Percentiles rank a stretch among this genome's conserved stretches.
Evolutionary conservation across 2,329 filamentous ascomycete genomes (phyloP).

Genomic region (Trichoderma sp.): DNA sequence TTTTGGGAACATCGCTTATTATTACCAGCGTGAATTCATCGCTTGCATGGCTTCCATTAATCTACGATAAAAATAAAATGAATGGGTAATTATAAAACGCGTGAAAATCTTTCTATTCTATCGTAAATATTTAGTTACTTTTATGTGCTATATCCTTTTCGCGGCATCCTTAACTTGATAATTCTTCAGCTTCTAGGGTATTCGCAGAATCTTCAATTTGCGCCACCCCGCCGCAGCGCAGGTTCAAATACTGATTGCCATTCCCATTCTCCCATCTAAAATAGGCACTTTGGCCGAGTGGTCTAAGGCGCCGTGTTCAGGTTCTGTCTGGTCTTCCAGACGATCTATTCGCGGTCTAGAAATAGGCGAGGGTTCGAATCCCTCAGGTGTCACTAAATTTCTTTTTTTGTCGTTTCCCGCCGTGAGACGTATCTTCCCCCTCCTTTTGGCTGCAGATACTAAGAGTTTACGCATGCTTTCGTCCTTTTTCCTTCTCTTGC

Average conservation of each 20-base stretch:
- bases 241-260: neutral
- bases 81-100: neutral
- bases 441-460: neutral
- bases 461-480: neutral
- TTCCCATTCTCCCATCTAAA: neutral
- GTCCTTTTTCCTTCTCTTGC: neutral
- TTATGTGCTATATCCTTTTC: neutral
- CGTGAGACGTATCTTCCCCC: neutral
- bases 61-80: neutral
- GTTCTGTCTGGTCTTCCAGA: neutral
- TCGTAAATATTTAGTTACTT: neutral
- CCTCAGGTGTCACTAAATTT: conserved; percentile 37
- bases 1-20: neutral
- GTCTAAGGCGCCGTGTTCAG: conserved; percentile 36
- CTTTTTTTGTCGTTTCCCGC: neutral
- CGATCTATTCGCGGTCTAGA: conserved; percentile 35
- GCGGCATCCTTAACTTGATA: no score
- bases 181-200: neutral
- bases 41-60: neutral
- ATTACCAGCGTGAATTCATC: neutral
- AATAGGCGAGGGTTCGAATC: conserved; percentile 42
- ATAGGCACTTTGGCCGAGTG: conserved; percentile 38
- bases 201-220: neutral
- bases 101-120: neutral
- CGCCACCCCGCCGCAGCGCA: neutral